Conservation (phyloP, 768 basidiomycete genomes). For the Thelephora ganbajun region DNA sequence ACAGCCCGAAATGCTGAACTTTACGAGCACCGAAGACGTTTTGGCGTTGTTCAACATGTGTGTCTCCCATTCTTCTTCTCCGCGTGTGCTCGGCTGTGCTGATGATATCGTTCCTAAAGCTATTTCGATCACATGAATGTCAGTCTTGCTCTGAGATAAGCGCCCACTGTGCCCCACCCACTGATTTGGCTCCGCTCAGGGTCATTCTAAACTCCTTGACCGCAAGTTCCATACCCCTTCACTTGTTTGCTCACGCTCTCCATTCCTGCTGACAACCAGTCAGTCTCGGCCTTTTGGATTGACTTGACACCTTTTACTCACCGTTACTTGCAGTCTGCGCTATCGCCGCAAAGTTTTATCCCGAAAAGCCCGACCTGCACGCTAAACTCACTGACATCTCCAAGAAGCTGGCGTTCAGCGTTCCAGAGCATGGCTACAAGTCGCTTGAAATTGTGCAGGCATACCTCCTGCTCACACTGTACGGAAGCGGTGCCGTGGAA, state of each 20-base stretch:
- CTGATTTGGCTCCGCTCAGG: constrained; percentile 24
- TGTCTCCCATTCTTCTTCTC: constrained; percentile 18
- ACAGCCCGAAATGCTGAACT: constrained; percentile 88
- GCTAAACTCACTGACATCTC: constrained; percentile 66
- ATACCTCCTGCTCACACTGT: constrained; percentile 76
- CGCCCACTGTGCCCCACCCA: constrained; percentile 3
- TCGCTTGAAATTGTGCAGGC: constrained; percentile 94
- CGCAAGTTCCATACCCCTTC: constrained; percentile 87
- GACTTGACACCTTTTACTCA: neutral
- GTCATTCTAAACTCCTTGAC: constrained; percentile 73
- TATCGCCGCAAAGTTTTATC: constrained; percentile 86
- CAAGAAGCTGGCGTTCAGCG: constrained; percentile 77
- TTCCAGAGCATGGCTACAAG: constrained; percentile 80
- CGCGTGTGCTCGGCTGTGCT: constrained; percentile 4
- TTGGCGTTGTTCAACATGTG: constrained; percentile 85
- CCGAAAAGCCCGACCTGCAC: constrained; percentile 70
- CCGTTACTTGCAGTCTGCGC: constrained; percentile 58
- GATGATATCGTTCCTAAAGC: constrained; percentile 21
- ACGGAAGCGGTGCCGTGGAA: constrained; percentile 92
- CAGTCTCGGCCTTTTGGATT: constrained; percentile 16
- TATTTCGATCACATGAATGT: constrained; percentile 71
- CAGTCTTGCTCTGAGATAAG: constrained; percentile 14
- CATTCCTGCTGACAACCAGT: constrained; percentile 91
- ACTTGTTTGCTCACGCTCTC: constrained; percentile 85
- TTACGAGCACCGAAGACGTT: constrained; percentile 80